Evolutionary conservation across 2,329 filamentous ascomycete genomes (phyloP), one percentile per base, ranked within the genome.

Genomic region (Fonsecaea pedrosoi): DNA sequence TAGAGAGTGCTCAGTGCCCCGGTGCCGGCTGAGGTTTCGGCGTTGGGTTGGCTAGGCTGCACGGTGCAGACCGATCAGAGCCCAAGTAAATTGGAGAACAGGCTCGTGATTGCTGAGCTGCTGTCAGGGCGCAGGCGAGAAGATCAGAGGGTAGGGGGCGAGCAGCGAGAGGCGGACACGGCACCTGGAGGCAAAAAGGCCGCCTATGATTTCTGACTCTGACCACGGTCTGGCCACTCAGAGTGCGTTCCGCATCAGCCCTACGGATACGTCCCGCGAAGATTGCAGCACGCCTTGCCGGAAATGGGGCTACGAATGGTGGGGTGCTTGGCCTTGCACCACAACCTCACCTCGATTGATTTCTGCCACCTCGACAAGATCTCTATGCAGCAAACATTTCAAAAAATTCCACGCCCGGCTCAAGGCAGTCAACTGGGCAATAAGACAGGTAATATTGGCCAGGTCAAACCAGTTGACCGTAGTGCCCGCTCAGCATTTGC

Each of bases 241-340:
- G 9, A 68, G 62, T 21, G 42, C 48, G 34, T 56, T 34, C 34
- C 42, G 30, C 6, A 25, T 62, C 68, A 67, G 64, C 64, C 68
- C 68, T 65, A 64, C 62, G 25, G 56, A 32, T 15, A 4, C 40
- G 59, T 56, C 60, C 54, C 54, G 69, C 69, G 71, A 66, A 72
- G 32, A 68, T 54, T 54, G 50, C 54, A 68, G 71, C 69, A 72
- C 71, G 71, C 71, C 64, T 70, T 59, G 13, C 62, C 45, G 8
- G 18, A 61, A 66, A 59, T 21, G 66, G 68, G 60, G 55, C 63
- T 50, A 48, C 56, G 57, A 15, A 69, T 70, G 69, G 71, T 67
- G 71, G 69, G 71, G 71, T 71, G 64, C 69, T 71, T 69, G 69
- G 71, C 71, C 37, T 48, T 45, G 42, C 53, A 56, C 54, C 40